Conservation (phyloP, 768 basidiomycete genomes). For the Russula griseocarnosa region DNA sequence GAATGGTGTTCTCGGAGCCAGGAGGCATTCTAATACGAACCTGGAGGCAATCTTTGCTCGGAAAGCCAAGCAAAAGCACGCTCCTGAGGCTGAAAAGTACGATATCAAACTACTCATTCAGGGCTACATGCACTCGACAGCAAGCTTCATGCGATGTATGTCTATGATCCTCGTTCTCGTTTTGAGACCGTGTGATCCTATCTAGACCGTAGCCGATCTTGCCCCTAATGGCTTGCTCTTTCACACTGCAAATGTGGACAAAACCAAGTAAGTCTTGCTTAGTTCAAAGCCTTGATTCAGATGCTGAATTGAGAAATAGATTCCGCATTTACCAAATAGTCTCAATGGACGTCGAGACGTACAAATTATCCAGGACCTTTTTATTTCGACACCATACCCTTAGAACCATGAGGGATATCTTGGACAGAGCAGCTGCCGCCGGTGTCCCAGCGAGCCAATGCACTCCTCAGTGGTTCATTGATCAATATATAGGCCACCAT, state of each 20-base stretch:
- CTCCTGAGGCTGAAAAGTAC: background rate
- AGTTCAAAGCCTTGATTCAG: background rate
- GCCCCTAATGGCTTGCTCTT: conserved; percentile 37
- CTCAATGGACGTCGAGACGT: conserved; percentile 46
- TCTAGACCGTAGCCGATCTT: conserved; percentile 29
- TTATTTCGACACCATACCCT: conserved; percentile 50
- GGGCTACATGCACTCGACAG: conserved; percentile 33
- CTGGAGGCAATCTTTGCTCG: background rate
- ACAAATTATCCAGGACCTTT: conserved; percentile 45
- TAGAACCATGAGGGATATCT: conserved; percentile 46
- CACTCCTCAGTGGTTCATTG: conserved; percentile 49
- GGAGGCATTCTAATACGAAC: conserved; percentile 8
- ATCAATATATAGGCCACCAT: conserved; percentile 38
- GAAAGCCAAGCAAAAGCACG: conserved; percentile 9
- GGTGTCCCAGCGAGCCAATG: conserved; percentile 37
- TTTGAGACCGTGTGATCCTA: background rate
- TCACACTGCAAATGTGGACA: conserved; percentile 26
- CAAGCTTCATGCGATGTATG: conserved; percentile 42
- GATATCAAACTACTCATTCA: conserved; percentile 10
- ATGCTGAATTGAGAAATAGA: conserved; percentile 30
- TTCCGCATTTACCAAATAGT: conserved; percentile 44
- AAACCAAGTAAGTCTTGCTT: conserved; percentile 31
- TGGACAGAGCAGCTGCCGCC: conserved; percentile 33
- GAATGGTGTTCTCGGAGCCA: conserved; percentile 29
- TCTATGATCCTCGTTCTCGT: background rate